These are phyloP conservation scores for Globomyces pollinis-pini DNA, from an alignment of 192 early-diverging fungal genomes.

Conservation along the genomic window DNA sequence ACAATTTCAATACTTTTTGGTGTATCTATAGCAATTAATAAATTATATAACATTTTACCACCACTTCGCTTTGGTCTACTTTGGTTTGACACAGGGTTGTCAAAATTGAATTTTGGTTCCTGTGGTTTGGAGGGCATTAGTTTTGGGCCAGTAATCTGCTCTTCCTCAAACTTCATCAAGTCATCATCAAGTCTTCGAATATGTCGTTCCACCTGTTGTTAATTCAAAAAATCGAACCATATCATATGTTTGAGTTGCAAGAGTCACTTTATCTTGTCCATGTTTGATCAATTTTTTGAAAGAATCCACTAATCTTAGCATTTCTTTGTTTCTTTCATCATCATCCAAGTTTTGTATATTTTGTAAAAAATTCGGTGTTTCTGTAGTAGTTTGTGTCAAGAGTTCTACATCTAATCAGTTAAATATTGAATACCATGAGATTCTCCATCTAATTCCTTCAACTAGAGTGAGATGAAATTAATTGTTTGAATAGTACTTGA, in stretches of 20 bases:
- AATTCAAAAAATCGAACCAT: too few relatives aligned
- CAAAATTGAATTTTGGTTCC: background rate
- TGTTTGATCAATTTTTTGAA: conserved; percentile 74
- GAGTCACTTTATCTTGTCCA: conserved; percentile 87
- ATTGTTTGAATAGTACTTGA: conserved; percentile 30
- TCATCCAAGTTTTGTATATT: conserved; percentile 38
- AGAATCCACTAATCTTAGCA: conserved; percentile 42
- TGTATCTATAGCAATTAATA: too few relatives aligned
- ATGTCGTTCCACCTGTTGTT: conserved; percentile 86
- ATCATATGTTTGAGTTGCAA: conserved; percentile 91
- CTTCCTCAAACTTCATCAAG: conserved; percentile 83
- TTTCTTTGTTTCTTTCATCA: conserved; percentile 43
- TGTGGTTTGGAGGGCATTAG: conserved; percentile 1
- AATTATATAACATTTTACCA: too few relatives aligned
- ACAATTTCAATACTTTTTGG: background rate
- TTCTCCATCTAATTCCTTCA: conserved; percentile 83
- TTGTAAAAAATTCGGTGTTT: conserved; percentile 67
- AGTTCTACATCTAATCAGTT: conserved; percentile 8
- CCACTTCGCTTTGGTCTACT: too few relatives aligned
- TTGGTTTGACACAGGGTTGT: too few relatives aligned
- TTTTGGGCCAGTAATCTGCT: conserved; percentile 63
- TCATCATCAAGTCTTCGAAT: conserved; percentile 87
- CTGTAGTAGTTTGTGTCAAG: conserved; percentile 62
- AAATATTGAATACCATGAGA: conserved; percentile 46
- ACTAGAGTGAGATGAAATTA: conserved; percentile 26